phyloP scores from a whole-genome alignment of 129 eudicot species.

The Chrysanthemum seticuspe region DNA sequence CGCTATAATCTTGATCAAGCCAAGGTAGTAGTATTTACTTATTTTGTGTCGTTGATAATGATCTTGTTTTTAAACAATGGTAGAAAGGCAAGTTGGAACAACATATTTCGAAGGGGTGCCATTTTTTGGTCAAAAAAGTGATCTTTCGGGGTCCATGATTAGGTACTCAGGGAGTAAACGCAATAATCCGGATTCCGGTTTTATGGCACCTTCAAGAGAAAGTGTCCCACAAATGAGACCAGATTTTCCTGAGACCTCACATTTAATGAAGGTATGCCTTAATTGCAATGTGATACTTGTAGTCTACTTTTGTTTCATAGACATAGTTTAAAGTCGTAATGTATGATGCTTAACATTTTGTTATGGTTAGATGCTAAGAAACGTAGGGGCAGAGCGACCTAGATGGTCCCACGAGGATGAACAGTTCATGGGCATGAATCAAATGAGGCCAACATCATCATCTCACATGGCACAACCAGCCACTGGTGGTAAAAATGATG shows the following conservation, averaged over 20 bases:
- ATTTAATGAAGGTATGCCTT: conserved; percentile 70
- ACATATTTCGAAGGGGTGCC: conserved; percentile 77
- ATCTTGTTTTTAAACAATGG: conserved; percentile 42
- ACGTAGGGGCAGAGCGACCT: conserved; percentile 65
- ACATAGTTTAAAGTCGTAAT: neutral
- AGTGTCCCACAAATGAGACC: conserved; percentile 53
- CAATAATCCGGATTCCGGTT: conserved; percentile 60
- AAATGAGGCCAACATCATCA: conserved; percentile 50
- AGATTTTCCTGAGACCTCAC: conserved; percentile 65
- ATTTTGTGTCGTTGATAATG: conserved; percentile 33
- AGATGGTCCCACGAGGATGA: conserved; percentile 64
- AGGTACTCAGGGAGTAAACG: conserved; percentile 59
- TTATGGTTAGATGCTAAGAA: conserved; percentile 64
- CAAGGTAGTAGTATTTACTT: conserved; percentile 5
- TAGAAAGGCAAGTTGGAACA: conserved; percentile 59
- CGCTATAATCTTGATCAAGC: conserved; percentile 6
- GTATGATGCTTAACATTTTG: conserved; percentile 29
- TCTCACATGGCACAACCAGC: conserved; percentile 56
- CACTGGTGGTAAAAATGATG: conserved; percentile 36
- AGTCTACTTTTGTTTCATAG: neutral
- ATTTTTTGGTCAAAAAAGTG: conserved; percentile 63
- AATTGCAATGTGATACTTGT: neutral
- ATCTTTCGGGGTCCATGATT: conserved; percentile 52
- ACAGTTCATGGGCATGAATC: conserved; percentile 49
- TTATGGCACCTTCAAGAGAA: conserved; percentile 66